phyloP scores from a whole-genome alignment of 495 filamentous ascomycete species.

The Penicillium simplicissimum region DNA sequence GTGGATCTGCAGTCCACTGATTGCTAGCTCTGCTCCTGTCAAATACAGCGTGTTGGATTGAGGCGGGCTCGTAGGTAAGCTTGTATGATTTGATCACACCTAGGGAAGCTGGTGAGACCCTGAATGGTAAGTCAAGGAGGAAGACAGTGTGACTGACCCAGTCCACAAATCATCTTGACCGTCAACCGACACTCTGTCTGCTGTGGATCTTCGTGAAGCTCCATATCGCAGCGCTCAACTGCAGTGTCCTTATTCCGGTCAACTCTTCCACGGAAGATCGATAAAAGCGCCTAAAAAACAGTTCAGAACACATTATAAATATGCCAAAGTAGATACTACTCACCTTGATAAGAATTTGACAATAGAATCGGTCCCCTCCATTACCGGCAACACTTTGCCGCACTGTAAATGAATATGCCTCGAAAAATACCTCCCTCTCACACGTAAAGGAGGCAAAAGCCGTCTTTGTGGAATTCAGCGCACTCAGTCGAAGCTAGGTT shows the following conservation, averaged over 20 bases:
- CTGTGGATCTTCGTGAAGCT: constrained; percentile 70
- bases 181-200: constrained; percentile 76
- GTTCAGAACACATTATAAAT: background rate
- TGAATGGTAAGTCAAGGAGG: background rate
- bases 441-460: constrained; percentile 85
- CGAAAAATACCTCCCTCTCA: constrained; percentile 74
- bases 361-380: constrained; percentile 62
- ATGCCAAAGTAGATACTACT: background rate
- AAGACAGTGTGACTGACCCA: constrained; percentile 58
- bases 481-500: constrained; percentile 71
- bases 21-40: constrained; percentile 68
- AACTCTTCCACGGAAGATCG: constrained; percentile 68
- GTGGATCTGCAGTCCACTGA: constrained; percentile 75
- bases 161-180: constrained; percentile 79
- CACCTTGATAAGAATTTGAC: constrained; percentile 72
- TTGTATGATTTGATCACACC: constrained; percentile 91
- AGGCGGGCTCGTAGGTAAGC: constrained; percentile 81
- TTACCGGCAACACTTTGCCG: constrained; percentile 11
- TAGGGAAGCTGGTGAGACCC: constrained; percentile 25
- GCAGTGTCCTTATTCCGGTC: constrained; percentile 74
- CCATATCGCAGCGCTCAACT: constrained; percentile 85
- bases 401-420: constrained; percentile 57
- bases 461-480: constrained; percentile 89
- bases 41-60: constrained; percentile 86
- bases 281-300: constrained; percentile 61